Conservation (phyloP, 2,329 filamentous ascomycete genomes). For the Apiospora marii region DNA sequence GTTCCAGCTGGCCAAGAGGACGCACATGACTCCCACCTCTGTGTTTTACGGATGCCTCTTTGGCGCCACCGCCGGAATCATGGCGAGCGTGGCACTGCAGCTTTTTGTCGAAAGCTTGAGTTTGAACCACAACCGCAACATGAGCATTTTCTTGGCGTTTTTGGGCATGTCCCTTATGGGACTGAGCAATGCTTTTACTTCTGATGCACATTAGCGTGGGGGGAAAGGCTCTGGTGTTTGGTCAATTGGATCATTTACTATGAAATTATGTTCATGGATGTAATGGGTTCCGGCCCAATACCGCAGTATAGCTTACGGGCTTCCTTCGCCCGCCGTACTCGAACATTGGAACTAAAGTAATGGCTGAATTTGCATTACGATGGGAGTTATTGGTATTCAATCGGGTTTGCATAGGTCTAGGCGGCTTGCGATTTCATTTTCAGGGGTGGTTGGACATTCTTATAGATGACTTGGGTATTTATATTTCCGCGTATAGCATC, state of each 20-base stretch:
- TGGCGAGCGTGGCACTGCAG: constrained; percentile 91
- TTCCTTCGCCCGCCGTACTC: not conserved
- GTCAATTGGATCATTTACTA: not conserved
- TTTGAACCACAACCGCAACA: constrained; percentile 78
- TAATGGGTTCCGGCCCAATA: not conserved
- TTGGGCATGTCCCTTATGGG: constrained; percentile 88
- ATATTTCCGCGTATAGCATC: not conserved
- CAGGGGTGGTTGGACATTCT: not conserved
- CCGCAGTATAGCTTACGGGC: not conserved
- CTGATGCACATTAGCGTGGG: constrained; percentile 41
- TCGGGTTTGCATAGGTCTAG: not conserved
- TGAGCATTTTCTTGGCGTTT: constrained; percentile 84
- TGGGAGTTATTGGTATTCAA: not conserved
- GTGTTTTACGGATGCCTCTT: constrained; percentile 83
- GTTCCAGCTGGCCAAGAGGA: constrained; percentile 74
- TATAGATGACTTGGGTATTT: not conserved
- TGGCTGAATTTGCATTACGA: constrained; percentile 2
- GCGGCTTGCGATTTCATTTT: not conserved
- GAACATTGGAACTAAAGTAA: not conserved
- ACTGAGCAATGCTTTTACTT: constrained; percentile 83
- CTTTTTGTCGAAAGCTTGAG: constrained; percentile 87
- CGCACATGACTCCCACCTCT: constrained; percentile 58
- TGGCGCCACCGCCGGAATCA: constrained; percentile 88
- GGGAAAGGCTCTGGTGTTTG: not conserved
- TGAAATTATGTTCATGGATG: not conserved